Evolutionary conservation across 192 early-diverging fungal species (phyloP), one percentile per base, ranked within the genome.

Genomic region (Backusella luteola): DNA sequence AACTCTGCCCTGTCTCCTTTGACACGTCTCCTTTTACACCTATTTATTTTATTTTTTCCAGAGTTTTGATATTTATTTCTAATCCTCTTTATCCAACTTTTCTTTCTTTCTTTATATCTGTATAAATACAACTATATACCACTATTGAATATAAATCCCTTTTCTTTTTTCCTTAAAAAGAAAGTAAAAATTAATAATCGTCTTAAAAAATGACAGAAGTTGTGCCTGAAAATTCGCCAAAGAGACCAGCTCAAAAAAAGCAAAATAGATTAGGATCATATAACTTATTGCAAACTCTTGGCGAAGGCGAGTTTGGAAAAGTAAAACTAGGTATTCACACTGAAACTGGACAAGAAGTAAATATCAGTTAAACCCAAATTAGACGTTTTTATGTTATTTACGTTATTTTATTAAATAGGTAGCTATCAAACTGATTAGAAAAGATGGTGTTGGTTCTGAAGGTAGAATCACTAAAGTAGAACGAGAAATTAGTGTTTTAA

Each of bases 381-480:
- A 15, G 44, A 42, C 14, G 73, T 69, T 19, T 53, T 53, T 19
- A 38, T 69, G 6, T 67, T 69, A n/a, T 63, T 56, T n/a, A 26
- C 17, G 7, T 21, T 69, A 35, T 14, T 41, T 70, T 49, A 29
- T 63, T 29, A 17, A 23, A 12, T 73, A 94, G 91, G 94, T 98
- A 23, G 96, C 97, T 21, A 94, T 99, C 74, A 99, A 99, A 82
- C 85, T 99, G 8, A 97, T 98, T 77, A 92, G 94, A 76, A 97
- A 97, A 78, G 93, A 96, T 74, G 89, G 87, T 75, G 90, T 95
- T 29, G 91, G 92, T 74, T 90, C 88, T 38, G 88, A 90, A 12
- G 90, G 86, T 76, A 88, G 94, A 76, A 84, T 93, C 59, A 89
- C 89, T 73, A 98, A 98, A 77, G 91, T 99, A 53, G 93, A 96